Conservation (phyloP, 2,329 filamentous ascomycete genomes). For the Aspergillus ruber region DNA sequence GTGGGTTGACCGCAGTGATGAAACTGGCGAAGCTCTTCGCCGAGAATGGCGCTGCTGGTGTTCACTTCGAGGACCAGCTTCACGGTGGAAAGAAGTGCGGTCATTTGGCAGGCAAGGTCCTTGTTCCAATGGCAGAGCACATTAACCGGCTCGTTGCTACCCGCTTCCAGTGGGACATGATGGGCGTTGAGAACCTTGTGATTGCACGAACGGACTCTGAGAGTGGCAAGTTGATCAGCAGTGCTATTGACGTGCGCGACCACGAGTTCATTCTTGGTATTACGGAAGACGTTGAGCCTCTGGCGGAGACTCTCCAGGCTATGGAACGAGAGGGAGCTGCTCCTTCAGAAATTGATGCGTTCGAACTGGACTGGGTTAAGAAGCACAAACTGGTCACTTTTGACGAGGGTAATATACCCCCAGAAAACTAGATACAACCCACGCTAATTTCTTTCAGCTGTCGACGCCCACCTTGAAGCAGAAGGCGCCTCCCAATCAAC, state of each 20-base stretch:
- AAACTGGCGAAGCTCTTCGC: conserved; percentile 97
- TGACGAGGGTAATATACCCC: conserved; percentile 58
- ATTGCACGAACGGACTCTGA: conserved; percentile 95
- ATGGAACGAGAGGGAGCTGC: conserved; percentile 79
- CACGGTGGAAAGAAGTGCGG: conserved; percentile 98
- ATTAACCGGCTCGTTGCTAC: conserved; percentile 90
- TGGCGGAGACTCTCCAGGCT: conserved; percentile 80
- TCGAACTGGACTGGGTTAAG: conserved; percentile 84
- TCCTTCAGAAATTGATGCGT: conserved; percentile 74
- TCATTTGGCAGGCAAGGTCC: conserved; percentile 89
- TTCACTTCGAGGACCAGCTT: conserved; percentile 96
- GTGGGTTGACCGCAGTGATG: conserved; percentile 83
- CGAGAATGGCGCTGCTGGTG: conserved; percentile 90
- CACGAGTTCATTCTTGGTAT: conserved; percentile 95
- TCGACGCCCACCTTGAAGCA: conserved; percentile 63
- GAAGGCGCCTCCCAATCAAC: conserved; percentile 59
- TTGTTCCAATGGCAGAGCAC: conserved; percentile 90
- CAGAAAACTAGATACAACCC: background rate
- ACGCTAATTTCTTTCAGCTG: conserved; percentile 45
- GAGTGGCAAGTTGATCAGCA: conserved; percentile 82
- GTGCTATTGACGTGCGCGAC: conserved; percentile 85
- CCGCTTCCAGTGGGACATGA: conserved; percentile 96
- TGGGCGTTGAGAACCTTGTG: conserved; percentile 91
- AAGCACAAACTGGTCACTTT: conserved; percentile 79
- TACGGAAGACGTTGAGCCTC: conserved; percentile 67